Percentiles rank a stretch among this genome's conserved stretches.
These are phyloP conservation scores for Suhomyces sp. DNA, from an alignment of 805 yeast species.

Conservation along the genomic window DNA sequence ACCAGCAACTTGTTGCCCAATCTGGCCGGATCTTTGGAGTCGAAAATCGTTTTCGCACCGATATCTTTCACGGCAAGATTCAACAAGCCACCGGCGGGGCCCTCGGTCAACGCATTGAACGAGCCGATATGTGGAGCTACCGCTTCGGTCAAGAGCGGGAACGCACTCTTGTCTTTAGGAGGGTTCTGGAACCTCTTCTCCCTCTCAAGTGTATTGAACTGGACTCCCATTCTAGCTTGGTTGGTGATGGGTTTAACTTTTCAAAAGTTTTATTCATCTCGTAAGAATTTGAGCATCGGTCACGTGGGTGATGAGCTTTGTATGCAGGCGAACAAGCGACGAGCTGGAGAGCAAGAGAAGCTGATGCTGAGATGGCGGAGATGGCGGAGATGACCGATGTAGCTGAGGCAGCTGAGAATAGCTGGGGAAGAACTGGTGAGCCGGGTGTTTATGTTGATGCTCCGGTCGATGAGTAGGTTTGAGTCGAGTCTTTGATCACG, in stretches of 20 bases:
- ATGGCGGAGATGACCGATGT: no score
- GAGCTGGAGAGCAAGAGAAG: no score
- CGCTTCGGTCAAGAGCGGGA: conserved; percentile 81
- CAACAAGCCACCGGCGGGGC: conserved; percentile 78
- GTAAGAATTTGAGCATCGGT: not conserved
- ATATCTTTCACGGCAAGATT: conserved; percentile 86
- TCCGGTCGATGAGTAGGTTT: no score
- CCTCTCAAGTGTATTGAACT: conserved; percentile 81
- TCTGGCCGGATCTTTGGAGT: conserved; percentile 63
- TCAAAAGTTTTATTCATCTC: conserved; percentile 1
- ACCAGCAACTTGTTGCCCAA: conserved; percentile 82
- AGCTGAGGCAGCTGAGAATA: no score
- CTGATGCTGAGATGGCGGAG: no score
- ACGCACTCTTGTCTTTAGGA: conserved; percentile 80
- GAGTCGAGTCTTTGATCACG: no score
- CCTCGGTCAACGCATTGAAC: conserved; percentile 91
- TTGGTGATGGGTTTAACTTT: not conserved
- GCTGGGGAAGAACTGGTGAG: no score
- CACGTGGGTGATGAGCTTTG: conserved; percentile 6
- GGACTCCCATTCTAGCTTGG: conserved; percentile 41
- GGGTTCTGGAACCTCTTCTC: conserved; percentile 85
- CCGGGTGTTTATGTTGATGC: no score
- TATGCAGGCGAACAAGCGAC: no score
- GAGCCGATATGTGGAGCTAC: conserved; percentile 95
- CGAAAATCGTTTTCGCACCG: conserved; percentile 82